These are phyloP conservation scores for Carex parvula DNA, from an alignment of 176 grass and related monocot genomes.

Conservation along the genomic window DNA sequence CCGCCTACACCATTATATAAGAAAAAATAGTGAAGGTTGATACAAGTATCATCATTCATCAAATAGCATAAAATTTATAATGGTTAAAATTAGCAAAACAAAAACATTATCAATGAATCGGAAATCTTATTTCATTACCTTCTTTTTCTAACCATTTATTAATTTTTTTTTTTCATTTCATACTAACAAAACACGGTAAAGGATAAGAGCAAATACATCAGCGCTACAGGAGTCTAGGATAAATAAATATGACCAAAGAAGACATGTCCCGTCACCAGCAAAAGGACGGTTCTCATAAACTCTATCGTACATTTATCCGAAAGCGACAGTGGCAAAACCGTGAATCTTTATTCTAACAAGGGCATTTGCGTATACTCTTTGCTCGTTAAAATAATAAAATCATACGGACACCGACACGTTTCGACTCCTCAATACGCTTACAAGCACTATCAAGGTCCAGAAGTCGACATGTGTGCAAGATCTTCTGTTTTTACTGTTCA, in stretches of 20 bases:
- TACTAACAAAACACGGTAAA: background rate
- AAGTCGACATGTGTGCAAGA: background rate
- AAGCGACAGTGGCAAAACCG: background rate
- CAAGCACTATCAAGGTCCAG: background rate
- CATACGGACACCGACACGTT: slow-evolving; percentile 4
- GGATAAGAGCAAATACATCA: background rate
- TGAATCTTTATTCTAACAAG: background rate
- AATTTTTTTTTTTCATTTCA: background rate
- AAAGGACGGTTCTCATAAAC: too few species aligned
- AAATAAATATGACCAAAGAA: background rate
- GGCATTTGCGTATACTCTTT: background rate
- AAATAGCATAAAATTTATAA: too few species aligned
- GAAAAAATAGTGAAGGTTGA: too few species aligned
- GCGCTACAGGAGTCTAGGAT: background rate
- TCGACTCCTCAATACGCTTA: background rate
- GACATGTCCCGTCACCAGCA: background rate
- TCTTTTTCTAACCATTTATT: background rate
- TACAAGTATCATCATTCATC: too few species aligned
- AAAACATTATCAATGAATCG: too few species aligned
- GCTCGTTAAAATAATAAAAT: too few species aligned
- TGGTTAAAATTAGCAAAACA: background rate
- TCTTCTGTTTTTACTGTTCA: background rate
- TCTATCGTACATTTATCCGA: too few species aligned
- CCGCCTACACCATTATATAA: too few species aligned
- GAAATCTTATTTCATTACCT: background rate